These are phyloP conservation scores for Amylostereum areolatum DNA, from an alignment of 1,284 basidiomycete species.

Conservation along the genomic window DNA sequence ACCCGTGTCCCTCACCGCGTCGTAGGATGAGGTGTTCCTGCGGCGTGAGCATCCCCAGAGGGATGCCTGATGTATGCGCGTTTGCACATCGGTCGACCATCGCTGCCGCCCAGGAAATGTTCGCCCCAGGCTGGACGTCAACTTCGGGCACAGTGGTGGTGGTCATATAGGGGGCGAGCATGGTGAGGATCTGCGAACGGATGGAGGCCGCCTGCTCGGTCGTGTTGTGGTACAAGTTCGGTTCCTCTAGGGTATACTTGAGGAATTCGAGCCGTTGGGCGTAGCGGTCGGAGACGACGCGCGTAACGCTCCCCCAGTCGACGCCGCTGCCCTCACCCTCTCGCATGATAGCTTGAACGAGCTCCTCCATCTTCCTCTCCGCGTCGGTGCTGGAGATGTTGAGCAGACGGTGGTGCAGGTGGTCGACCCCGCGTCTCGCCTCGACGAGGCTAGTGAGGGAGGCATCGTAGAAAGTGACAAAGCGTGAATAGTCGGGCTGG, in stretches of 20 bases:
- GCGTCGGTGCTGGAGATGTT: constrained; percentile 18
- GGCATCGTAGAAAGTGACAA: constrained; percentile 41
- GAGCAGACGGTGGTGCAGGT: constrained; percentile 28
- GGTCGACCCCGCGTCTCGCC: constrained; percentile 20
- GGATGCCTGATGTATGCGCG: constrained; percentile 25
- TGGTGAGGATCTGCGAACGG: constrained; percentile 25
- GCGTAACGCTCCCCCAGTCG: constrained; percentile 36
- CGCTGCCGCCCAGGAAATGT: constrained; percentile 23
- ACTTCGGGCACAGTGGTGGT: constrained; percentile 8
- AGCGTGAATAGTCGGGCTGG: constrained; percentile 29
- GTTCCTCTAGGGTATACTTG: constrained; percentile 26
- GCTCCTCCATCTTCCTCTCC: constrained; percentile 1
- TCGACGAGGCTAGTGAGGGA: constrained; percentile 28
- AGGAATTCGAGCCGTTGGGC: constrained; percentile 33
- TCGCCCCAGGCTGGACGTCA: constrained; percentile 3
- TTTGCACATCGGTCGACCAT: constrained; percentile 27
- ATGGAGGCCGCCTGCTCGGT: constrained; percentile 10
- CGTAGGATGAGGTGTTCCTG: constrained; percentile 30
- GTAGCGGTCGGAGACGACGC: constrained; percentile 36
- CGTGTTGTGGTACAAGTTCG: neutral
- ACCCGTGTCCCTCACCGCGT: constrained; percentile 25
- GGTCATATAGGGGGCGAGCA: constrained; percentile 30
- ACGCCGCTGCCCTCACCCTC: constrained; percentile 24
- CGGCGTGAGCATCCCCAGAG: constrained; percentile 18
- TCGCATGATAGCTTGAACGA: constrained; percentile 14